These are phyloP conservation scores for Pestalotiopsis sp. DNA, from an alignment of 2,329 filamentous ascomycete genomes.

Conservation along the genomic window DNA sequence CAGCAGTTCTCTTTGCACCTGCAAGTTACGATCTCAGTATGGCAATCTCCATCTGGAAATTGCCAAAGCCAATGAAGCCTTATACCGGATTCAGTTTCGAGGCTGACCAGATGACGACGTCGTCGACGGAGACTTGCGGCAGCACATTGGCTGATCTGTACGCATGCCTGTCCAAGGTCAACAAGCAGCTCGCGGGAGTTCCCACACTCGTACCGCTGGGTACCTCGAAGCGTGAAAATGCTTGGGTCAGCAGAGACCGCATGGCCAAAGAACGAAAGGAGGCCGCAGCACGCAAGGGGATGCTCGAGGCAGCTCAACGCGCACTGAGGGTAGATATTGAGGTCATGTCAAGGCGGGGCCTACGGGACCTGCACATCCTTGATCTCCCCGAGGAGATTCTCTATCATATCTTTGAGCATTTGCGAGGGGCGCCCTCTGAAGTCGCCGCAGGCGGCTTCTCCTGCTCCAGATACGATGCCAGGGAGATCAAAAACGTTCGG, in stretches of 20 bases:
- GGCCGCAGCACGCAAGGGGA: neutral
- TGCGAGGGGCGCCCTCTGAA: neutral
- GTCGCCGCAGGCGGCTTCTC: neutral
- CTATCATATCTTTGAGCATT: neutral
- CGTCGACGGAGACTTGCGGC: neutral
- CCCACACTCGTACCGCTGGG: neutral
- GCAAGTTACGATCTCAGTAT: neutral
- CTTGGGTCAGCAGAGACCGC: neutral
- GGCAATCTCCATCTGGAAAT: neutral
- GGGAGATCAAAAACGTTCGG: constrained; percentile 16
- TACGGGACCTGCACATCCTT: neutral
- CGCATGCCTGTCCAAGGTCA: neutral
- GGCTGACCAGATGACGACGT: neutral
- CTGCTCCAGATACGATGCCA: neutral
- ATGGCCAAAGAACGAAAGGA: neutral
- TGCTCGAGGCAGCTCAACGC: neutral
- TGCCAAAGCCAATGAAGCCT: neutral
- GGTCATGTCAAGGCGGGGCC: neutral
- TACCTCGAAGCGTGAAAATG: neutral
- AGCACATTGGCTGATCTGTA: constrained; percentile 2
- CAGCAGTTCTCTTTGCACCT: too few relatives aligned
- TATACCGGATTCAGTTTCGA: neutral
- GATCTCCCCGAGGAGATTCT: constrained; percentile 1
- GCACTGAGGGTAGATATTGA: neutral
- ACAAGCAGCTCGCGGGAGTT: neutral